Percentiles rank a stretch among this genome's conserved stretches.
These are phyloP conservation scores for Teratosphaeriaceae sp. DNA, from an alignment of 2,329 filamentous ascomycete species.

Conservation along the genomic window DNA sequence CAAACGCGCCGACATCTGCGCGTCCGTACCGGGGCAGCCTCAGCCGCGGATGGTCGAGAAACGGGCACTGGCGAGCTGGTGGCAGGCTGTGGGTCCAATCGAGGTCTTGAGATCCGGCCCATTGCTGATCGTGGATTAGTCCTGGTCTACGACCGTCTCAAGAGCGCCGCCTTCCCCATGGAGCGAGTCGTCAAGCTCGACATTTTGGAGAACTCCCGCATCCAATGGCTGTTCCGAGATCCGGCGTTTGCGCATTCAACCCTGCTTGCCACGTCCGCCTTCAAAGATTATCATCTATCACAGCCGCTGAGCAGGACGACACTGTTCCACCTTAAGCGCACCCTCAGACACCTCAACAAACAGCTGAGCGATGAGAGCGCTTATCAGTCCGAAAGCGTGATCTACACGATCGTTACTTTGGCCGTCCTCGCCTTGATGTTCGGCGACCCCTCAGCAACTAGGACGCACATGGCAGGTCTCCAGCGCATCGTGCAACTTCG, in stretches of 20 bases:
- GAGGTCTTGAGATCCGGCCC: neutral
- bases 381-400: neutral
- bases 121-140: neutral
- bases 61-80: no score
- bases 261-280: neutral
- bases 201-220: neutral
- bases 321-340: neutral
- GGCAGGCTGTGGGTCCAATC: neutral
- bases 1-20: no score
- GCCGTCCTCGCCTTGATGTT: neutral
- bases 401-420: neutral
- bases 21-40: no score
- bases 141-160: neutral
- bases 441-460: neutral
- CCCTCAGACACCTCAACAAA: neutral
- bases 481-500: neutral
- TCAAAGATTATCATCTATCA: neutral
- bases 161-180: neutral
- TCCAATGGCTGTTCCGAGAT: conserved; percentile 1
- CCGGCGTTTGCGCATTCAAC: neutral
- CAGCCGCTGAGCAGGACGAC: neutral
- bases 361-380: neutral
- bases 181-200: neutral
- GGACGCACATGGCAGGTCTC: neutral
- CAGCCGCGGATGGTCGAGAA: no score